Evolutionary conservation across 163 green algal genomes (phyloP), one percentile per base, ranked within the genome.

Genomic region (Coccomyxa subellipsoidea): DNA sequence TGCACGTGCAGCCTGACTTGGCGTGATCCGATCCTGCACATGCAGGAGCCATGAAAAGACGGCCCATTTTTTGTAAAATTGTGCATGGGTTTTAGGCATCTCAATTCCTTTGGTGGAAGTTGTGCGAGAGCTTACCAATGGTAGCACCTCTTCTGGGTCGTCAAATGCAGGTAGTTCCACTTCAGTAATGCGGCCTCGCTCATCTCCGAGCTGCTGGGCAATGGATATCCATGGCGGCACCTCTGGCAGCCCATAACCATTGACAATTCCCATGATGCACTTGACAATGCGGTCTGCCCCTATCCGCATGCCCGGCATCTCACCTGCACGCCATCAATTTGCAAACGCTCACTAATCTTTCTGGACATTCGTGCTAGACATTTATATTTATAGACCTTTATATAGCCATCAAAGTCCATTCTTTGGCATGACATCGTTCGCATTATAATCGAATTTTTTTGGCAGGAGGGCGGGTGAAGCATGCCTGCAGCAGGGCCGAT

Each of bases 181-280:
- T 59, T 59, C 47, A 59, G 23, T 8, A 6, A 35, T 73, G 66
- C 59, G 15, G 59, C 66, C 66, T 18, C 66, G 66, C 18, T 73
- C 66, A 37, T 34, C 27, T 9, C 66, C 66, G 12, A 73, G 66
- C 66, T 5, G 29, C 29, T 34, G 21, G 21, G 66, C 66, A 9
- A 35, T 35, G n/a, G 66, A 1, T 9, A 8, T 35, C 66, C 66
- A 73, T 9, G 66, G 66, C 66, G 27, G 0, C 66, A 37, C 29
- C 59, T 72, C 59, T 37, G 66, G 66, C 66, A 73, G 27, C 29
- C 66, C 66, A 73, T 73, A 73, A 23, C 66, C 66, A 73, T 35
- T 34, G 29, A 35, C 21, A 9, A 73, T 73, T 18, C 29, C 4
- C 29, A 35, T 73, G 2, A 73, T 73, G 66, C n/a, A 73, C 29